Conservation (phyloP, 2,329 filamentous ascomycete genomes). For the Claviceps cyperi region DNA sequence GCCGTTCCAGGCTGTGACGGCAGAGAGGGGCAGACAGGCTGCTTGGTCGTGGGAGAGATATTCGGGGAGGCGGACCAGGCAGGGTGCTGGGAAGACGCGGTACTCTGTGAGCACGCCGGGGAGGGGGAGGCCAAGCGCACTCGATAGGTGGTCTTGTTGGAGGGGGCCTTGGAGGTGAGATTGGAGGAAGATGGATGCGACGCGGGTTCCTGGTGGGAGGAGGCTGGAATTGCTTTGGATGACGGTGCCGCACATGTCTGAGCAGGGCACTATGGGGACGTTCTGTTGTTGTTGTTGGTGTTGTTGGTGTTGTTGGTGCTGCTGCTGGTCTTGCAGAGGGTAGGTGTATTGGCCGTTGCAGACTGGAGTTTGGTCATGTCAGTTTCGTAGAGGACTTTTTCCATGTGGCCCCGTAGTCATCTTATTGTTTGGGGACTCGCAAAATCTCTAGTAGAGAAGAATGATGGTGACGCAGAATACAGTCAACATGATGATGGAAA, state of each 20-base stretch:
- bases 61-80: constrained; percentile 39
- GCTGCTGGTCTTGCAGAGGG: constrained; percentile 20
- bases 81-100: constrained; percentile 41
- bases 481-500: no score
- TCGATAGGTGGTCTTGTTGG: constrained; percentile 36
- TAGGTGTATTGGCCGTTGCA: constrained; percentile 52
- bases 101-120: constrained; percentile 44
- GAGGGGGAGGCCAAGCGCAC: constrained; percentile 46
- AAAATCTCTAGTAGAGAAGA: no score
- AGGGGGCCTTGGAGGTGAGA: constrained; percentile 44
- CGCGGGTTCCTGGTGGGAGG: constrained; percentile 46
- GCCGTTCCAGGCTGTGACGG: constrained; percentile 50
- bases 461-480: no score
- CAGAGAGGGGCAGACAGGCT: constrained; percentile 44
- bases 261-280: constrained; percentile 44
- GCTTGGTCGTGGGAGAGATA: constrained; percentile 47
- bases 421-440: no score
- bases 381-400: neutral
- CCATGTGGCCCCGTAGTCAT: no score
- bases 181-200: constrained; percentile 50
- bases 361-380: constrained; percentile 25
- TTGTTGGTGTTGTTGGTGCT: no score
- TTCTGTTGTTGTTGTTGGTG: constrained; percentile 19
- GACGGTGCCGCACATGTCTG: constrained; percentile 55
- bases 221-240: constrained; percentile 24